Conservation (phyloP, 2,329 filamentous ascomycete genomes). For the Microcyclosporella mali region DNA sequence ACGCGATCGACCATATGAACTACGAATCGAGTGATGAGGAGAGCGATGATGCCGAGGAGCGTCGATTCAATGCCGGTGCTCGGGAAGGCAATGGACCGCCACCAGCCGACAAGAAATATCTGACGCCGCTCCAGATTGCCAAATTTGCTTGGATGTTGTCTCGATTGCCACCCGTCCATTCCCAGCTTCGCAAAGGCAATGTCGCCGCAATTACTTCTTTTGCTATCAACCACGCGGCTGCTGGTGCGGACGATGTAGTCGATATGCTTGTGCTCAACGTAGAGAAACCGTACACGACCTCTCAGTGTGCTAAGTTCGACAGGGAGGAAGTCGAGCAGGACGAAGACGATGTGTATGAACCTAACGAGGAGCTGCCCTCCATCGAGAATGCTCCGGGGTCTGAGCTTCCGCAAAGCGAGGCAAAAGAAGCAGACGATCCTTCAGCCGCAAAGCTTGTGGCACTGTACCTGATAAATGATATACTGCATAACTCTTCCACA, state of each 20-base stretch:
- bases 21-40: conserved; percentile 87
- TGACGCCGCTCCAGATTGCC: conserved; percentile 77
- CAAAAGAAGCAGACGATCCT: conserved; percentile 52
- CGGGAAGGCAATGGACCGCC: conserved; percentile 35
- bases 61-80: conserved; percentile 36
- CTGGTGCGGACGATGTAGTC: conserved; percentile 86
- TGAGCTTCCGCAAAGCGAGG: conserved; percentile 23
- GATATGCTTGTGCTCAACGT: conserved; percentile 80
- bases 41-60: conserved; percentile 52
- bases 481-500: conserved; percentile 69
- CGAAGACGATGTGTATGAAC: conserved; percentile 33
- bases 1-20: conserved; percentile 76
- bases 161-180: conserved; percentile 68
- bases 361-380: conserved; percentile 26
- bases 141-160: conserved; percentile 79
- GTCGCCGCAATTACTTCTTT: conserved; percentile 81
- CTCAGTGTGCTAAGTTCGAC: conserved; percentile 58
- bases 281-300: conserved; percentile 66
- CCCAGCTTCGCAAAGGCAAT: conserved; percentile 73
- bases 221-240: conserved; percentile 78
- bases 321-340: conserved; percentile 36
- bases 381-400: conserved; percentile 34
- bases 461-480: conserved; percentile 73
- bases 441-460: conserved; percentile 72
- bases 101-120: conserved; percentile 48